Conservation (phyloP, 164 flowering plant species). For the Protea cynaroides region DNA sequence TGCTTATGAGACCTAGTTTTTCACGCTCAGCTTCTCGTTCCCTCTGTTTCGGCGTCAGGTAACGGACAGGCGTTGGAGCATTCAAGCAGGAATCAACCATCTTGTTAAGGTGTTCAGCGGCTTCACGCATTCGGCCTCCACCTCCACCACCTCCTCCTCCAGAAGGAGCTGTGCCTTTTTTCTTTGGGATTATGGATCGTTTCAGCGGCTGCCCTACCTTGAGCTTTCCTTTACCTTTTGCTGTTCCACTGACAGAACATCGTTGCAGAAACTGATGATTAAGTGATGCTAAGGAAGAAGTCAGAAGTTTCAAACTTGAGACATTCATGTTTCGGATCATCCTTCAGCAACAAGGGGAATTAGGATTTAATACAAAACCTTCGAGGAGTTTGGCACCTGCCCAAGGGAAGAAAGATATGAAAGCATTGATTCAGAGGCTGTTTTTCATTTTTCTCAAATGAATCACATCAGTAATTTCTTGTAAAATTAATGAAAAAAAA, state of each 20-base stretch:
- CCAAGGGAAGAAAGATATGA: no score
- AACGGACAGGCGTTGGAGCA: slow-evolving; percentile 62
- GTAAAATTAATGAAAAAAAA: no score
- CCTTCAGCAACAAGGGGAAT: background rate
- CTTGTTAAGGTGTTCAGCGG: slow-evolving; percentile 18
- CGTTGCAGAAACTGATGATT: slow-evolving; percentile 35
- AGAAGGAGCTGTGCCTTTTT: slow-evolving; percentile 31
- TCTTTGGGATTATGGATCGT: slow-evolving; percentile 44
- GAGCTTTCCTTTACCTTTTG: slow-evolving; percentile 69
- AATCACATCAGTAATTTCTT: no score
- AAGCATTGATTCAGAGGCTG: no score
- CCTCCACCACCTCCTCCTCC: slow-evolving; percentile 6
- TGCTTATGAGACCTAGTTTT: slow-evolving; percentile 74
- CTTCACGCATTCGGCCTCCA: slow-evolving; percentile 22
- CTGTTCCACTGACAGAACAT: slow-evolving; percentile 74
- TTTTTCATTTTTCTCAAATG: no score
- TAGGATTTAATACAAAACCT: no score
- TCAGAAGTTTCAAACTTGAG: slow-evolving; percentile 18
- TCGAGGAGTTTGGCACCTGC: no score
- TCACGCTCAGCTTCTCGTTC: slow-evolving; percentile 69
- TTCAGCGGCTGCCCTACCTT: slow-evolving; percentile 48
- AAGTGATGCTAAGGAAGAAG: slow-evolving; percentile 19
- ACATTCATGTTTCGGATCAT: slow-evolving; percentile 10
- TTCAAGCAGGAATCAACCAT: slow-evolving; percentile 52
- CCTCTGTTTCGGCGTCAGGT: slow-evolving; percentile 42